A percentile compares a stretch with the other conserved stretches of the same genome.
Evolutionary conservation across 2,329 filamentous ascomycete genomes (phyloP).

Genomic region (Botrytis hyacinthi): DNA sequence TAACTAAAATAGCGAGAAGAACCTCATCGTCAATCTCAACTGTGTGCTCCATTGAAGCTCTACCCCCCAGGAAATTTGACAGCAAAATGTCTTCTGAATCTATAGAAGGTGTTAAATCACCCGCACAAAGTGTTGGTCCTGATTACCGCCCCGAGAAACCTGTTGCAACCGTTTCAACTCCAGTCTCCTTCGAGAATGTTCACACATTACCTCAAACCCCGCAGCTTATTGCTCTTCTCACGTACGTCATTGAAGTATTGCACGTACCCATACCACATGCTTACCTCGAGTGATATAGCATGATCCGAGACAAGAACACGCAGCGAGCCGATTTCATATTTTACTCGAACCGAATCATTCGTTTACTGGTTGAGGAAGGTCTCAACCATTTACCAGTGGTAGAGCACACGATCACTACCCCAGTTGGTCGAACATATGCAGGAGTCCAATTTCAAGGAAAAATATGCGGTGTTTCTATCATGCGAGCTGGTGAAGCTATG

Average conservation of each 20-base stretch:
- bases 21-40: constrained; percentile 1
- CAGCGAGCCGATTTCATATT: constrained; percentile 97
- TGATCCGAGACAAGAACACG: constrained; percentile 91
- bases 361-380: constrained; percentile 92
- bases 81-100: constrained; percentile 13
- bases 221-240: constrained; percentile 93
- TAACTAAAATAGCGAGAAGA: not conserved
- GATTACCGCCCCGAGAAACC: constrained; percentile 78
- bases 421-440: constrained; percentile 81
- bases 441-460: constrained; percentile 96
- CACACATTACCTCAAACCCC: constrained; percentile 89
- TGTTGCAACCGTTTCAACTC: constrained; percentile 82
- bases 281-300: constrained; percentile 52
- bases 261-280: constrained; percentile 3
- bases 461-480: constrained; percentile 97
- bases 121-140: constrained; percentile 67
- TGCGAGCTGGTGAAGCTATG: constrained; percentile 98
- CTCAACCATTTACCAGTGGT: constrained; percentile 94
- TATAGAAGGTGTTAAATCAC: constrained; percentile 16
- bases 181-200: constrained; percentile 80
- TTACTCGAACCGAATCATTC: constrained; percentile 97
- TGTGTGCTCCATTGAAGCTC: constrained; percentile 2
- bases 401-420: constrained; percentile 84
- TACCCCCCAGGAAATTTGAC: not conserved
- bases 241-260: constrained; percentile 58